Evolutionary conservation across 2,329 filamentous ascomycete species (phyloP), one percentile per base, ranked within the genome.

Genomic region (Calycina herbarum): DNA sequence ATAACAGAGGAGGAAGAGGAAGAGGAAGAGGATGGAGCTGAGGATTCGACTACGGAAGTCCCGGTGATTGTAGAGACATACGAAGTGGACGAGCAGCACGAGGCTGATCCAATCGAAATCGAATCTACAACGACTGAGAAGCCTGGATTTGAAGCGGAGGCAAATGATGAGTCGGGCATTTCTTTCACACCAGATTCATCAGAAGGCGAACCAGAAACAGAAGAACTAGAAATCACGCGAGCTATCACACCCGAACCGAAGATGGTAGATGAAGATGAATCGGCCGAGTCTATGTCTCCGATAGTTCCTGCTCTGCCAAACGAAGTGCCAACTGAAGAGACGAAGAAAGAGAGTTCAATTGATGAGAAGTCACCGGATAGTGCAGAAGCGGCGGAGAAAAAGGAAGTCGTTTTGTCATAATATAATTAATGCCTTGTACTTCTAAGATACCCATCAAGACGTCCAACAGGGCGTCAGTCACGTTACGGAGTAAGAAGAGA

Each of bases 1-100:
- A 79, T 87, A 54, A 78, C 82, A 33, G 78, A 81, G 33, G 78
- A 81, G 35, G 65, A 64, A 31, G 65, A 80, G 59, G 72, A 77
- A 57, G 70, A 57, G 59, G 72, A 77, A 57, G 70, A 57, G 76
- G 67, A 77, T 75, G 64, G 65, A 57, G 67, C 67, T 8, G 20
- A 24, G 11, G 48, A 54, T 24, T 27, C 48, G 48, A 54, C 48
- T 27, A 63, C 70, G 17, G 73, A 74, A 42, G 70, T 74, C 24
- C 72, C 74, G 33, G 72, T 74, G 11, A 74, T 75, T 64, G 74
- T 76, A 17, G 74, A 76, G 58, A 68, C 67, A 6, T 70, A 70
- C 54, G 73, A 75, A 59, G 69, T 70, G 31, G 68, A 74, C 48
- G 70, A 69, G 60, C 31, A 63, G 51, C 65, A 71, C 27, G 69